Percentiles rank a stretch among this genome's conserved stretches.
Conservation (phyloP, 345 rosid genomes). For the Rhodomyrtus tomentosa region DNA sequence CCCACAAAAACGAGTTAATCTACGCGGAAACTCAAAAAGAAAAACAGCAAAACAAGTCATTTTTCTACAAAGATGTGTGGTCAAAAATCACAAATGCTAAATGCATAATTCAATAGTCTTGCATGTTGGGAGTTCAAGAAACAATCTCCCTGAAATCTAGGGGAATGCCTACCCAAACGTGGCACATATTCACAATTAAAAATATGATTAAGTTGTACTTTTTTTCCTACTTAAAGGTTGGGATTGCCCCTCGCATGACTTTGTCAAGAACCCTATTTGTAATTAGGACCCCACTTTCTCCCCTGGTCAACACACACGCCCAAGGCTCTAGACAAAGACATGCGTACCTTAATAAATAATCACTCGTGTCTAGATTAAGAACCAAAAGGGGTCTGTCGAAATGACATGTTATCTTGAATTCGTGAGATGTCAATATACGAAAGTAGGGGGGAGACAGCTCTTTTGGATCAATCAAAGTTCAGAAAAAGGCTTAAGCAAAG, state of each 20-base stretch:
- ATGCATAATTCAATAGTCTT: not conserved
- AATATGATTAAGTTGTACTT: not conserved
- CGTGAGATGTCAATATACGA: not conserved
- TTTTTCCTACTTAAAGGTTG: not conserved
- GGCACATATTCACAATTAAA: not conserved
- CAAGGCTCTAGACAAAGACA: not conserved
- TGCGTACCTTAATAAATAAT: not conserved
- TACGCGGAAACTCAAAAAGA: not conserved
- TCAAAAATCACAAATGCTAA: not conserved
- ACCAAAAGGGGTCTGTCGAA: not conserved
- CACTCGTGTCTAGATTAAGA: not conserved
- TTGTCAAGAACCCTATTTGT: not conserved
- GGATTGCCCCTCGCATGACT: not conserved
- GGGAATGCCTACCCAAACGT: constrained; percentile 16
- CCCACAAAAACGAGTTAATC: not conserved
- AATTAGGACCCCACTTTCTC: not conserved
- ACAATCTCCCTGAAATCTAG: constrained; percentile 30
- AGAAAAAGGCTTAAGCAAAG: not conserved
- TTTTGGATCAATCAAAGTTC: not conserved
- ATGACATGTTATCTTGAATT: not conserved
- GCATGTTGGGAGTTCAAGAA: constrained; percentile 22
- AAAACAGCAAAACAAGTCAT: not conserved
- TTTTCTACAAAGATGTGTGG: not conserved
- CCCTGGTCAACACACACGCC: not conserved
- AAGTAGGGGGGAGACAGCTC: not conserved